A percentile compares a stretch with the other conserved stretches of the same genome.
Evolutionary conservation across 2,329 filamentous ascomycete species (phyloP).

Genomic region (Curvularia sp.): DNA sequence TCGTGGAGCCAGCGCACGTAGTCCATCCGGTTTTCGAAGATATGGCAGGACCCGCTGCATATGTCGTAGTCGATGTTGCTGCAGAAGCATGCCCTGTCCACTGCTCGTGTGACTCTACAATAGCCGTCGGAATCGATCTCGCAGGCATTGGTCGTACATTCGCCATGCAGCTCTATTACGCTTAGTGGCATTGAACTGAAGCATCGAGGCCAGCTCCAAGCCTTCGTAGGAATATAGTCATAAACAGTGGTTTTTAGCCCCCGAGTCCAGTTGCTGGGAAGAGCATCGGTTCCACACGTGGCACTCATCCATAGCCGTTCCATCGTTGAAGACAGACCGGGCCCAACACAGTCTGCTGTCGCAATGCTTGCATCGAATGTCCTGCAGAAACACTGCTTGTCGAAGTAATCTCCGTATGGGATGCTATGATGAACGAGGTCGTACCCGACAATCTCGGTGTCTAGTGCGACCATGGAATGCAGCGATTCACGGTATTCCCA

Average conservation of each 20-base stretch:
- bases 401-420: constrained; percentile 38
- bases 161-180: constrained; percentile 26
- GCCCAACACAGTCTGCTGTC: constrained; percentile 28
- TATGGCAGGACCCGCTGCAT: constrained; percentile 38
- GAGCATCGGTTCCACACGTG: constrained; percentile 36
- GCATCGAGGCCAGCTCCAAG: constrained; percentile 42
- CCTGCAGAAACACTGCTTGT: constrained; percentile 44
- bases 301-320: constrained; percentile 45
- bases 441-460: constrained; percentile 46
- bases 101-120: constrained; percentile 35
- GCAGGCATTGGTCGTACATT: constrained; percentile 45
- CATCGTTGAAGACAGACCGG: constrained; percentile 32
- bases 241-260: constrained; percentile 34
- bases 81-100: constrained; percentile 43
- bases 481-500: constrained; percentile 42
- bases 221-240: constrained; percentile 36
- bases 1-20: constrained; percentile 44
- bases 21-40: constrained; percentile 42
- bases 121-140: constrained; percentile 39
- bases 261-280: constrained; percentile 38
- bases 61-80: constrained; percentile 36
- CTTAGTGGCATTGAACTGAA: constrained; percentile 31
- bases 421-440: constrained; percentile 31
- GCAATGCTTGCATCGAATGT: constrained; percentile 24
- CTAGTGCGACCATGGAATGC: constrained; percentile 40